Evolutionary conservation across 2,329 filamentous ascomycete species (phyloP).

Genomic region (Aspergillus alliaceus): DNA sequence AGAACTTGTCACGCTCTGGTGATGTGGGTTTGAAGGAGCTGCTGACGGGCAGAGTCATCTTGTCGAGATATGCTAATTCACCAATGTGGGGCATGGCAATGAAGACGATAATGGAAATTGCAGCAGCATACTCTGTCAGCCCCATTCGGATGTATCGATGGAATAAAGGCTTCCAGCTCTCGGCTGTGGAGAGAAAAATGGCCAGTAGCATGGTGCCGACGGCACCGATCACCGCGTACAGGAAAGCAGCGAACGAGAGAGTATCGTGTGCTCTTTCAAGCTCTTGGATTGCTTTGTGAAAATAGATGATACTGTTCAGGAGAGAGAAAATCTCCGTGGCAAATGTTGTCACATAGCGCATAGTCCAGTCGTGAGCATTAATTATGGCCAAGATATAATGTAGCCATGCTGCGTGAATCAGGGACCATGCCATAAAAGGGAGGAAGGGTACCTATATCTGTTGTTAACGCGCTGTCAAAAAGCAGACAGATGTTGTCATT

Average conservation of each 20-base stretch:
- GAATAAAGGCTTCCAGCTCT: constrained; percentile 62
- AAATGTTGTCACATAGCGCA: constrained; percentile 68
- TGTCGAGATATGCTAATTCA: constrained; percentile 59
- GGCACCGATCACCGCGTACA: constrained; percentile 65
- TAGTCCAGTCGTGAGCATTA: constrained; percentile 70
- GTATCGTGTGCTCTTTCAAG: constrained; percentile 58
- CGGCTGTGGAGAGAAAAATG: constrained; percentile 61
- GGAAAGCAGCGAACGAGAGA: constrained; percentile 62
- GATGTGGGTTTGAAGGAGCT: constrained; percentile 57
- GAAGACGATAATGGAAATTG: constrained; percentile 66
- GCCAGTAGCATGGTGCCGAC: constrained; percentile 64
- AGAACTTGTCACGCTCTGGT: constrained; percentile 56
- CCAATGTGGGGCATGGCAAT: constrained; percentile 63
- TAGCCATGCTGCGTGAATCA: constrained; percentile 67
- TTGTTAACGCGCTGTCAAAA: not conserved
- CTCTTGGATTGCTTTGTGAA: constrained; percentile 67
- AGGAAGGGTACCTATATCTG: constrained; percentile 51
- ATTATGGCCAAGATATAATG: constrained; percentile 64
- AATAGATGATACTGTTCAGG: constrained; percentile 67
- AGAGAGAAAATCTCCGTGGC: constrained; percentile 67
- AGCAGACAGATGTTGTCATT: not conserved
- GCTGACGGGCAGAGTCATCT: constrained; percentile 58
- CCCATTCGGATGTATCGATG: constrained; percentile 63
- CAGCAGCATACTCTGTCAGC: constrained; percentile 64
- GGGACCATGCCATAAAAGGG: constrained; percentile 67